Evolutionary conservation across 1,284 basidiomycete genomes (phyloP).

Genomic region (Apiotrichum mycotoxinovorans): DNA sequence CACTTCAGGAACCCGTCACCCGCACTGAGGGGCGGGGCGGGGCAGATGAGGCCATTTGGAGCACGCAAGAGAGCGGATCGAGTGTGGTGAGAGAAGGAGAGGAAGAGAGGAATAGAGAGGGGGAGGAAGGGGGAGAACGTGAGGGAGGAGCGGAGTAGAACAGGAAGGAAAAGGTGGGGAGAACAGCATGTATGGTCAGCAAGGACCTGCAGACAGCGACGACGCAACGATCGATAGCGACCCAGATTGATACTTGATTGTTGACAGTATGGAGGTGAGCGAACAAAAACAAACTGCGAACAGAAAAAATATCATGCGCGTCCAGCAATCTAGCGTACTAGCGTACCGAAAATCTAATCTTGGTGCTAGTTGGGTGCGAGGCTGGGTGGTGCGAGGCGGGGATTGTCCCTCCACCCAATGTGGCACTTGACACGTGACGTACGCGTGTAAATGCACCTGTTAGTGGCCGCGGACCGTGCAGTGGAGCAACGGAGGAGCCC

Average conservation of each 20-base stretch:
- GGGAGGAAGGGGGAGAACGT: too few relatives aligned
- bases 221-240: not conserved
- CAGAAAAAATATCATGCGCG: not conserved
- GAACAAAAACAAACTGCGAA: not conserved
- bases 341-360: too few relatives aligned
- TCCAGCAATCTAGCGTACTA: too few relatives aligned
- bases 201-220: not conserved
- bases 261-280: too few relatives aligned
- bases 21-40: constrained; percentile 34
- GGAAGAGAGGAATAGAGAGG: not conserved
- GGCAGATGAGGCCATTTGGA: constrained; percentile 43
- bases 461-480: too few relatives aligned
- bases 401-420: too few relatives aligned
- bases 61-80: not conserved
- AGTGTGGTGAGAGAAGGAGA: not conserved
- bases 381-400: too few relatives aligned
- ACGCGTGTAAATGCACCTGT: too few relatives aligned
- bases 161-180: not conserved
- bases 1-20: constrained; percentile 44
- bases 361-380: too few relatives aligned
- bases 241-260: too few relatives aligned
- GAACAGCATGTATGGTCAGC: not conserved
- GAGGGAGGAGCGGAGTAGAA: not conserved
- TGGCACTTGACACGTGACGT: too few relatives aligned
- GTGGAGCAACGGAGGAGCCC: too few relatives aligned